Evolutionary conservation across 148 eudicot genomes (phyloP).

Genomic region (Arctostaphylos glauca): DNA sequence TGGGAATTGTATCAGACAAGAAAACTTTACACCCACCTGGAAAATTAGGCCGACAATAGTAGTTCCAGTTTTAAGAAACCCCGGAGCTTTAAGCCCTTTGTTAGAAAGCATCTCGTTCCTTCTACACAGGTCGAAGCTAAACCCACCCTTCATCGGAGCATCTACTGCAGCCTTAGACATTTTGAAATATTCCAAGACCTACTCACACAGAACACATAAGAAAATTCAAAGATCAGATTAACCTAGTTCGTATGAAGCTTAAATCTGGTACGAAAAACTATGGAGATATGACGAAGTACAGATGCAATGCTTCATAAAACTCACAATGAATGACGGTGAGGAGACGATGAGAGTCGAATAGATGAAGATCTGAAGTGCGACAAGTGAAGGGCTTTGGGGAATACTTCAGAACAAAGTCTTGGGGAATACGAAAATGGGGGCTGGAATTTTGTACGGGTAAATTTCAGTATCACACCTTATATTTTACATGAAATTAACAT

Average conservation of each 20-base stretch:
- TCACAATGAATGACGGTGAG: not conserved
- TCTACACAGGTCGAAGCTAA: constrained; percentile 64
- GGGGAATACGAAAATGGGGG: constrained; percentile 11
- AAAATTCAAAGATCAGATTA: not conserved
- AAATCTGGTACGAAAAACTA: no score
- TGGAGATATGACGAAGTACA: not conserved
- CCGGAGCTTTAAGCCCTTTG: constrained; percentile 47
- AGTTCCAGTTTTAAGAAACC: constrained; percentile 71
- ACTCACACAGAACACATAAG: not conserved
- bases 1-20: not conserved
- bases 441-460: no score
- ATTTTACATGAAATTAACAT: no score
- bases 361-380: not conserved
- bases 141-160: constrained; percentile 64
- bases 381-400: no score
- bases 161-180: constrained; percentile 48
- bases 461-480: no score
- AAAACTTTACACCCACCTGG: constrained; percentile 34
- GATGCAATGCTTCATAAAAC: not conserved
- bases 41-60: constrained; percentile 78
- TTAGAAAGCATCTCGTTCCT: constrained; percentile 64
- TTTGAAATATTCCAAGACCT: not conserved
- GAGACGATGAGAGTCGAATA: not conserved
- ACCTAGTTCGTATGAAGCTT: no score
- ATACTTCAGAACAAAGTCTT: constrained; percentile 3